Evolutionary conservation across 768 basidiomycete species (phyloP), one percentile per base, ranked within the genome.

Genomic region (Naganishia onofrii): DNA sequence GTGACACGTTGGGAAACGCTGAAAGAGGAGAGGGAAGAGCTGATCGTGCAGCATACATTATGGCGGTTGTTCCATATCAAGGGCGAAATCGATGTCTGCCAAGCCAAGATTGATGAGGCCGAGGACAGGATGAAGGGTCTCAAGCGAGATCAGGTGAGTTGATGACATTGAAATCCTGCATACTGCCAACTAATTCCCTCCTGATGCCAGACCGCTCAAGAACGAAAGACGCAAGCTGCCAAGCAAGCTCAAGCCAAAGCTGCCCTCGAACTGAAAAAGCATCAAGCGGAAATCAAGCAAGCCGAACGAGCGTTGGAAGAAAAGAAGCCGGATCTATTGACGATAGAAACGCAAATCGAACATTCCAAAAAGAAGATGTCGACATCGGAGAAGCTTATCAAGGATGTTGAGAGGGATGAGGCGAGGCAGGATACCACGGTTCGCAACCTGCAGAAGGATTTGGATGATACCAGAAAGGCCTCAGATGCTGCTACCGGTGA

Each of bases 41-140:
- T 92, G 29, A 88, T 93, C 48, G 84, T 94, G 10, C 87, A 86
- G 29, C 89, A 93, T 51, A 85, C 92, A 3, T 84, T 98, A 19
- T 93, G 90, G 84, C 91, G 90, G 77, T 82, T 99, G 6, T 97
- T 86, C 77, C 92, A 95, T 80, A 90, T 98, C 69, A 90, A 95
- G 78, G 84, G 89, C 73, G 86, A 87, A 6, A 90, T 98, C 42
- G 88, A 90, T 74, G 83, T 36, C 83, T 55, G 90, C 92, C 69
- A 86, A 88, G 0, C 84, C 26, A 84, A 86, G 56, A 90, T 98
- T 70, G 85, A 87, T 55, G 84, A 84, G 66, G 89, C 90, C 77
- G 93, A 90, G 77, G 87, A 86, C 60, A 86, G 88, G 15, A 84
- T 98, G 21, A 83, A 83, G 0, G 87, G 85, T 2, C 82, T 93